These are phyloP conservation scores for Yarrowia hollandica DNA, from an alignment of 805 yeast genomes.

Conservation along the genomic window DNA sequence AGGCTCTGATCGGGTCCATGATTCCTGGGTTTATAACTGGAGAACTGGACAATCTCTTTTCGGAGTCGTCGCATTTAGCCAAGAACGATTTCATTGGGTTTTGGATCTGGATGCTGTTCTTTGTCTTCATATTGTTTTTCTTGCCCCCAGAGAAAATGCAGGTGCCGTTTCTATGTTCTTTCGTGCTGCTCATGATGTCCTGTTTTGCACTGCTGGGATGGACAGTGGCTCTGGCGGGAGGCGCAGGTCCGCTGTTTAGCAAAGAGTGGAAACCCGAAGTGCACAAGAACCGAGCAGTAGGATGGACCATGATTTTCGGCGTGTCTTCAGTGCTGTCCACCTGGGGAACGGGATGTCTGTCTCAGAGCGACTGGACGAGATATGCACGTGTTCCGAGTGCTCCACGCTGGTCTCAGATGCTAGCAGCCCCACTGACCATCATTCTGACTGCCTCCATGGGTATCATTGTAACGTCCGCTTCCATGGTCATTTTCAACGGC, in stretches of 20 bases:
- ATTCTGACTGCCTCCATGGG: constrained; percentile 51
- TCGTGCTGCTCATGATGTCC: constrained; percentile 43
- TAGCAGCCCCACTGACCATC: constrained; percentile 45
- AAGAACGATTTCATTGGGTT: constrained; percentile 47
- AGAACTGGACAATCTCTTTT: constrained; percentile 46
- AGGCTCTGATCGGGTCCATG: constrained; percentile 44
- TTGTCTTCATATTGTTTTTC: constrained; percentile 11
- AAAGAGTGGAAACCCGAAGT: constrained; percentile 32
- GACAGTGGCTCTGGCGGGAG: constrained; percentile 36
- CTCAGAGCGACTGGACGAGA: constrained; percentile 48
- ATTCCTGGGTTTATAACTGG: constrained; percentile 42
- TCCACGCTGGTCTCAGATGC: constrained; percentile 45
- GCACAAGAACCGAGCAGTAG: constrained; percentile 37
- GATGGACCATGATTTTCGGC: constrained; percentile 47
- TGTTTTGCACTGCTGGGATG: constrained; percentile 35
- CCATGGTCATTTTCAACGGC: constrained; percentile 44
- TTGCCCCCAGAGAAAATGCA: constrained; percentile 40
- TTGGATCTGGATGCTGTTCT: constrained; percentile 41
- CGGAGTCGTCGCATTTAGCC: constrained; percentile 42
- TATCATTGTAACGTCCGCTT: constrained; percentile 48
- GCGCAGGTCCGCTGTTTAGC: constrained; percentile 34
- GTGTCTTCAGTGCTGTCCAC: constrained; percentile 46
- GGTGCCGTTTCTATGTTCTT: constrained; percentile 43
- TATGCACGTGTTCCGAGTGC: constrained; percentile 45
- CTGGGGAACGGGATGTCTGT: constrained; percentile 45